Base-by-base conservation (phyloP, 2,329 filamentous ascomycete species). In the Immersiporthe knoxdaviesiana region DNA sequence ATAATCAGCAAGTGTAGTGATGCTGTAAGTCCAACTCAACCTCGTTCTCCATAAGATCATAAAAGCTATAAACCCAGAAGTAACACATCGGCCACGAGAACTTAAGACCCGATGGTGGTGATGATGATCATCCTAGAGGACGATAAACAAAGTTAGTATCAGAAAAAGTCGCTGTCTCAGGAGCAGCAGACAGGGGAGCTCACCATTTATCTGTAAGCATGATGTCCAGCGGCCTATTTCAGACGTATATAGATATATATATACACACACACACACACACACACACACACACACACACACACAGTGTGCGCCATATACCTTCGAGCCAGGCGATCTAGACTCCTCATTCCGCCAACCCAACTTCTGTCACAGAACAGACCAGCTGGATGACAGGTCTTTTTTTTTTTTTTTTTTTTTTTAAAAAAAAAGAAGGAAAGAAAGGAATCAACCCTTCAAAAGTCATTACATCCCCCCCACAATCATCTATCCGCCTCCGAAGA, bases 401-500 rank as follows among this genome's bases (percentile, higher is more conserved):
- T n/a, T n/a, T n/a, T n/a, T n/a, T n/a, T n/a, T n/a, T n/a, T n/a
- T n/a, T n/a, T n/a, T n/a, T n/a, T n/a, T n/a, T n/a, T n/a, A 56
- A 7, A 56, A 30, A 1, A 16, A 18, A 56, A 56, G 52, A 56
- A 56, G 30, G 27, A 30, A 27, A 30, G 27, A 18, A 56, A 56
- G 7, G 52, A 8, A 35, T 4, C 35, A 35, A 8, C 35, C n/a
- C n/a, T n/a, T 35, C 35, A 35, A 8, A 8, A 35, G 35, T 12
- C 37, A n/a, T 39, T 12, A 67, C 11, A 30, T 47, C 12, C 35
- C 62, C 62, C 0, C 69, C 68, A 50, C 77, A 78, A 67, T 78
- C 77, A 10, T 74, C 75, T 60, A 75, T 71, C 69, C 76, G 73
- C 70, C 77, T 68, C 63, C 75, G 70, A 47, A 78, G 63, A 60